Evolutionary conservation across 371 early-diverging fungal species (phyloP).

Genomic region (Mucor circinelloides): DNA sequence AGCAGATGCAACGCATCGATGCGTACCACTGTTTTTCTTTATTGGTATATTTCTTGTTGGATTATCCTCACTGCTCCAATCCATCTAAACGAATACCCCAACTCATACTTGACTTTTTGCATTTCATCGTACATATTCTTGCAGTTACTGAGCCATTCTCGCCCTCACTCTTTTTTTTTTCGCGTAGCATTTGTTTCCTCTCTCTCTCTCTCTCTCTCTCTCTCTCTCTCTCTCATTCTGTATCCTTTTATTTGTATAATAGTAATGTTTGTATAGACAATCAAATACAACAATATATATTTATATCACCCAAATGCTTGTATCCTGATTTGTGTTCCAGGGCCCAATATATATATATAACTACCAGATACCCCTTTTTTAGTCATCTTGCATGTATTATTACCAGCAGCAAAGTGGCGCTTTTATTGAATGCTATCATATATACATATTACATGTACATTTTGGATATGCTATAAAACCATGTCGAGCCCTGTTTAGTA

Average conservation of each 20-base stretch:
- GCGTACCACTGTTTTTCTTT: slow-evolving; percentile 54
- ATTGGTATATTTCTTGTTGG: slow-evolving; percentile 55
- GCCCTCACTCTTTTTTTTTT: no score
- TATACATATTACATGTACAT: slow-evolving; percentile 1
- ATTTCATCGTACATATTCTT: slow-evolving; percentile 19
- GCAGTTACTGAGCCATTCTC: neutral
- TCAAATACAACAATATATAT: neutral
- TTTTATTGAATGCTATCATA: neutral
- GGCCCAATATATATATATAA: neutral
- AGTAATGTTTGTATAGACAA: neutral
- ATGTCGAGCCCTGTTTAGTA: neutral
- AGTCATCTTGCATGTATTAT: neutral
- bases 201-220: no score
- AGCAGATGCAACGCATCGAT: slow-evolving; percentile 40
- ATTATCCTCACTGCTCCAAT: slow-evolving; percentile 37
- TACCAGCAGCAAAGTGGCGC: slow-evolving; percentile 2
- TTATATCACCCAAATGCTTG: neutral
- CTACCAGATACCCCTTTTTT: neutral
- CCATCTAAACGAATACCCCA: slow-evolving; percentile 10
- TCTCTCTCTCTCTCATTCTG: neutral
- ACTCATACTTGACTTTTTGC: slow-evolving; percentile 2
- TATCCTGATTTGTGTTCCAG: neutral
- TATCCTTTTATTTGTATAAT: neutral
- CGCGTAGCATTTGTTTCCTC: neutral
- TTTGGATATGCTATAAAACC: neutral